These are phyloP conservation scores for Fomitopsis pulvina DNA, from an alignment of 768 basidiomycete genomes.

Conservation along the genomic window DNA sequence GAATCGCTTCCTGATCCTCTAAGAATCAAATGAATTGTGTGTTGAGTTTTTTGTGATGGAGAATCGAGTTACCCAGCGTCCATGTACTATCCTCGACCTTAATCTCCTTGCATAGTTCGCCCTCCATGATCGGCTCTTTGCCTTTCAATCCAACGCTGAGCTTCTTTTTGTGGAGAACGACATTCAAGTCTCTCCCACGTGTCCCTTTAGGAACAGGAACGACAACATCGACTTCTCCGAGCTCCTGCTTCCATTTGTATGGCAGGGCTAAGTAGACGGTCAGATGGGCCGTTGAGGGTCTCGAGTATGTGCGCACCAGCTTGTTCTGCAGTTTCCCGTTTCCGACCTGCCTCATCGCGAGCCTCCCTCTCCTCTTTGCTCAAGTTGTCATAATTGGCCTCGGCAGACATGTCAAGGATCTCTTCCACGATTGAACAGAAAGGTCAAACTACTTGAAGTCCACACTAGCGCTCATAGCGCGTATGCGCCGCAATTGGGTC, in stretches of 20 bases:
- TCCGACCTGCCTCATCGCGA: constrained; percentile 61
- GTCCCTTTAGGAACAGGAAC: constrained; percentile 87
- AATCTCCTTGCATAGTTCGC: constrained; percentile 89
- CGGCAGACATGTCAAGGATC: constrained; percentile 24
- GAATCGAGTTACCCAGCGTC: constrained; percentile 67
- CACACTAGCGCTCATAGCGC: no score
- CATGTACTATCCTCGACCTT: constrained; percentile 96
- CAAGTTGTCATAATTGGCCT: constrained; percentile 69
- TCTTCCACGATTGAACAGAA: no score
- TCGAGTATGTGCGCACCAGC: constrained; percentile 46
- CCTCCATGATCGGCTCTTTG: constrained; percentile 78
- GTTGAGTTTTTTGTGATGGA: constrained; percentile 3
- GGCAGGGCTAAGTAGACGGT: constrained; percentile 58
- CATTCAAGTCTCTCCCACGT: constrained; percentile 63
- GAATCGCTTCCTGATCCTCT: constrained; percentile 76
- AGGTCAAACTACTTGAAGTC: no score
- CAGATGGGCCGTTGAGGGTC: constrained; percentile 13
- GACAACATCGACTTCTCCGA: constrained; percentile 78
- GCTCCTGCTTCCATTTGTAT: constrained; percentile 86
- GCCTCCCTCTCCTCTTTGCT: constrained; percentile 68
- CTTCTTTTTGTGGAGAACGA: constrained; percentile 76
- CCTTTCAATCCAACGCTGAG: constrained; percentile 83
- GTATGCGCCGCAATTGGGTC: no score
- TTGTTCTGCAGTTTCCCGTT: constrained; percentile 74
- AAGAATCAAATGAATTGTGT: neutral